phyloP scores from a whole-genome alignment of 257 asterid genomes.

The Lycium ferocissimum region DNA sequence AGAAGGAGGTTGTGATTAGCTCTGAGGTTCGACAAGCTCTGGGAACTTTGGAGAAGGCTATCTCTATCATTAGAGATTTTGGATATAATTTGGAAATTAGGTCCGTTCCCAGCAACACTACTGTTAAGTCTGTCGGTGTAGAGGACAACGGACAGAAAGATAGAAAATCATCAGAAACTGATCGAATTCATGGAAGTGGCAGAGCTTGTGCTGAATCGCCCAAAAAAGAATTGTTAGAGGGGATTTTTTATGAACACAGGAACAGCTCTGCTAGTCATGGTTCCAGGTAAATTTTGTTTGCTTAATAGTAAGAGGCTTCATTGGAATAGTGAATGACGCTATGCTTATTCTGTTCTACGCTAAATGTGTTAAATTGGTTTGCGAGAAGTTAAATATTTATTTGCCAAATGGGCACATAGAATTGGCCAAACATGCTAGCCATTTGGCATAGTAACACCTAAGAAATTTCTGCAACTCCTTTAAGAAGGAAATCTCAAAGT shows the following conservation, averaged over 20 bases:
- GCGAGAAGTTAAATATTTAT: background rate
- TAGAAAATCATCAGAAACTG: slow-evolving; percentile 39
- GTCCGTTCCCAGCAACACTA: slow-evolving; percentile 21
- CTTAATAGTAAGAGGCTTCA: background rate
- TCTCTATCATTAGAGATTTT: slow-evolving; percentile 53
- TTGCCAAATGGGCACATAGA: background rate
- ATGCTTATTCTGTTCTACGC: background rate
- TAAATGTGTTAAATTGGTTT: background rate
- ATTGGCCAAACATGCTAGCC: background rate
- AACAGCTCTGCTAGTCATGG: slow-evolving; percentile 55
- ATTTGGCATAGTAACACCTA: background rate
- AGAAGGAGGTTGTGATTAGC: slow-evolving; percentile 34
- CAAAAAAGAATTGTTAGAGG: slow-evolving; percentile 37
- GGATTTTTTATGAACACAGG: slow-evolving; percentile 46
- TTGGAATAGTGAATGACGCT: background rate
- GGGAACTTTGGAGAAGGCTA: slow-evolving; percentile 66
- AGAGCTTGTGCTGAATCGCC: slow-evolving; percentile 35
- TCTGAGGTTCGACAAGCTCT: slow-evolving; percentile 62
- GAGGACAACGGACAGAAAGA: slow-evolving; percentile 40
- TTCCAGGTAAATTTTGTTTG: slow-evolving; percentile 59
- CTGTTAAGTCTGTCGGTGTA: slow-evolving; percentile 23
- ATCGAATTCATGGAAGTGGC: slow-evolving; percentile 32
- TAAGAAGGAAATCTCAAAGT: background rate
- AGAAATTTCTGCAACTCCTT: background rate
- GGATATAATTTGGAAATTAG: slow-evolving; percentile 33